phyloP scores from a whole-genome alignment of 805 yeast genomes.

The Spathaspora hagerdaliae region DNA sequence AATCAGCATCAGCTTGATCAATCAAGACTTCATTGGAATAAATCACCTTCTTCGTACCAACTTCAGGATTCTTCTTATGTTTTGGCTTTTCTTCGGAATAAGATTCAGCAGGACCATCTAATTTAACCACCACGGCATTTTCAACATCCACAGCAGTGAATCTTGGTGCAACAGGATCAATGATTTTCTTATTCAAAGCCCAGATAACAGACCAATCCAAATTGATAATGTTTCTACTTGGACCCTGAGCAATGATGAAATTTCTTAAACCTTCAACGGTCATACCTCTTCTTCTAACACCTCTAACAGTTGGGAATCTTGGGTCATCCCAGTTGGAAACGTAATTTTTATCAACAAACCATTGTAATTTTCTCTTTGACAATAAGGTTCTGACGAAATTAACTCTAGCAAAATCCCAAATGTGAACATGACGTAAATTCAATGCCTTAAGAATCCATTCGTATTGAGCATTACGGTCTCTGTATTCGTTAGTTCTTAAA shows the following conservation, averaged over 20 bases:
- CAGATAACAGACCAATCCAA: constrained; percentile 97
- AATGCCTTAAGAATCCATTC: constrained; percentile 90
- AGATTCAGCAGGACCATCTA: constrained; percentile 68
- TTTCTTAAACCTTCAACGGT: constrained; percentile 94
- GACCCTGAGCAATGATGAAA: constrained; percentile 94
- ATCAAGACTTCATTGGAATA: constrained; percentile 61
- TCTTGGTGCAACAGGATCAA: constrained; percentile 97
- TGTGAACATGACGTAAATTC: constrained; percentile 82
- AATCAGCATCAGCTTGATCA: constrained; percentile 81
- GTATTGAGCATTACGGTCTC: constrained; percentile 98
- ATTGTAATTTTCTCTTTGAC: constrained; percentile 96
- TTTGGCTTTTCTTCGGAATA: constrained; percentile 73
- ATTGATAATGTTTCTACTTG: constrained; percentile 94
- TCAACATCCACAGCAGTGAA: constrained; percentile 70
- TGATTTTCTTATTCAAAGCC: constrained; percentile 96
- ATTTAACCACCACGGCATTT: constrained; percentile 65
- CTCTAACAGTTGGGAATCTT: constrained; percentile 98
- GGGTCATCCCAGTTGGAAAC: constrained; percentile 99
- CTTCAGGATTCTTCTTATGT: constrained; percentile 92
- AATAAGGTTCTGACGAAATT: constrained; percentile 93
- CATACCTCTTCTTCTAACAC: constrained; percentile 99
- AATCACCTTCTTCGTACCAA: constrained; percentile 79
- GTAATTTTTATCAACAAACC: constrained; percentile 92
- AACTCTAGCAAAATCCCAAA: constrained; percentile 98
- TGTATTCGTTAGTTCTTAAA: constrained; percentile 94